A percentile compares a stretch with the other conserved stretches of the same genome.
phyloP scores from a whole-genome alignment of 352 stramenopile genomes.

The Sclerospora graminicola region DNA sequence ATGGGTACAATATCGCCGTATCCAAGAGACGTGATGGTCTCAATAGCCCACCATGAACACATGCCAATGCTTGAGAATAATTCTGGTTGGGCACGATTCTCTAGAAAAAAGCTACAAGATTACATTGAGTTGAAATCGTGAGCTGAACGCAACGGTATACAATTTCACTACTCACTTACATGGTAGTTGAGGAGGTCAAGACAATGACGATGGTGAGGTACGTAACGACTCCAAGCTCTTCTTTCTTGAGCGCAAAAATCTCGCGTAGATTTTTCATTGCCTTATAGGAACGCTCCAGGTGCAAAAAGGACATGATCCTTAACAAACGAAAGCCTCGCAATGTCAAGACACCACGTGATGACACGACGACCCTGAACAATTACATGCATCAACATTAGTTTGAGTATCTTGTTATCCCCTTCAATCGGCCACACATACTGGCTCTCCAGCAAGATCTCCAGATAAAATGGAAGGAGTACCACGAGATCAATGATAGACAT shows the following conservation, averaged over 20 bases:
- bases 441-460: slow-evolving; percentile 63
- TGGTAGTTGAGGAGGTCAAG: slow-evolving; percentile 75
- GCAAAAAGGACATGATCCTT: slow-evolving; percentile 73
- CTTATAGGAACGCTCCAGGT: slow-evolving; percentile 67
- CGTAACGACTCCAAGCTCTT: slow-evolving; percentile 69
- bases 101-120: slow-evolving; percentile 56
- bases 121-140: too few relatives aligned
- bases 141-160: neutral
- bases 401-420: neutral
- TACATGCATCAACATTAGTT: neutral
- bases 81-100: slow-evolving; percentile 58
- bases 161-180: slow-evolving; percentile 29
- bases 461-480: slow-evolving; percentile 67
- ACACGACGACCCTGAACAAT: slow-evolving; percentile 19
- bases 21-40: slow-evolving; percentile 81
- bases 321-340: slow-evolving; percentile 60
- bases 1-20: slow-evolving; percentile 81
- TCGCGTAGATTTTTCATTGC: slow-evolving; percentile 68
- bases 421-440: slow-evolving; percentile 23
- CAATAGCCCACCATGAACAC: slow-evolving; percentile 69
- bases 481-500: slow-evolving; percentile 78
- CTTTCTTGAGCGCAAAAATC: slow-evolving; percentile 63
- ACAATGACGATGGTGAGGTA: slow-evolving; percentile 75
- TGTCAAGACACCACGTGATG: slow-evolving; percentile 48
- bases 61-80: slow-evolving; percentile 71